A percentile compares a stretch with the other conserved stretches of the same genome.
These are phyloP conservation scores for Astrothelium macrocarpum DNA, from an alignment of 495 filamentous ascomycete genomes.

Conservation along the genomic window DNA sequence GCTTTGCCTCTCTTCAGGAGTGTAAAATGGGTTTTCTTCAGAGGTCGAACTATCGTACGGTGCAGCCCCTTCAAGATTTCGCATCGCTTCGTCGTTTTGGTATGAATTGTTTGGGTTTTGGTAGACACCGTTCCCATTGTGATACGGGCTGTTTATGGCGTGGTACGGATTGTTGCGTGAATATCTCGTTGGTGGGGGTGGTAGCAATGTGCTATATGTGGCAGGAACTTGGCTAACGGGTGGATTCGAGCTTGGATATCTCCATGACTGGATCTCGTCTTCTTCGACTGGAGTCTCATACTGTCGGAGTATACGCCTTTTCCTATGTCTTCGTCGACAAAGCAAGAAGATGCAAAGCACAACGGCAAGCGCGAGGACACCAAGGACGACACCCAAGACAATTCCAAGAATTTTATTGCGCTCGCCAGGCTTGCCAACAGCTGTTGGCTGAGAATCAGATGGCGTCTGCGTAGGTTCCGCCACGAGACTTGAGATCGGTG, in stretches of 20 bases:
- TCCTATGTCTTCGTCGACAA: not conserved
- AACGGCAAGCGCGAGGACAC: not conserved
- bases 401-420: not conserved
- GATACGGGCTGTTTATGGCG: not conserved
- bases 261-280: slow-evolving; percentile 1
- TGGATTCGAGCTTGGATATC: not conserved
- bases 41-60: not conserved
- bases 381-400: slow-evolving; percentile 1
- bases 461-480: not conserved
- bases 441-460: not conserved
- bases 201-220: not conserved
- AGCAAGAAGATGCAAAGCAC: not conserved
- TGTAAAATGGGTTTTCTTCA: not conserved
- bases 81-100: not conserved
- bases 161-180: not conserved
- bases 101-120: not conserved
- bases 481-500: not conserved
- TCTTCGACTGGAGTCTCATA: not conserved
- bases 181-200: not conserved
- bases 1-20: not conserved
- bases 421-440: not conserved
- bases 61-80: not conserved
- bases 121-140: too few species aligned
- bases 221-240: not conserved
- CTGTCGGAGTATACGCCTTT: not conserved